Evolutionary conservation across 345 rosid genomes (phyloP), one percentile per base, ranked within the genome.

Genomic region (Leavenworthia alabamica): DNA sequence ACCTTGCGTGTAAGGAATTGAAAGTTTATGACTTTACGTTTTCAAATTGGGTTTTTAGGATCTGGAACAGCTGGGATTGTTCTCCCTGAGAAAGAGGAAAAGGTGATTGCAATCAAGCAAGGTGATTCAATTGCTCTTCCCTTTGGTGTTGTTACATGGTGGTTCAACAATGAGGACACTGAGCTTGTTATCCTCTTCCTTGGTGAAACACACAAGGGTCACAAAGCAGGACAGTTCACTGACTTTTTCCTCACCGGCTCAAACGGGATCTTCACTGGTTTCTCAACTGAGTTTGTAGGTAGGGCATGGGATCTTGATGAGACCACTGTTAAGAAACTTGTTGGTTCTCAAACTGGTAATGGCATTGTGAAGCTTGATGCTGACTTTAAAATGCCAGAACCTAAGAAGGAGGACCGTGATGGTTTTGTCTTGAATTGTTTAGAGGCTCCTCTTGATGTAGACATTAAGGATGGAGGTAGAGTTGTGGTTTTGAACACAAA

Each of bases 81-180:
- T 2, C 84, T 86, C 3, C 97, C 96, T n/a, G 99, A 89, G 77
- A 64, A 80, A 20, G 89, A 85, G 27, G 99, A 93, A 76, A 93
- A 82, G 69, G 86, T 86, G 51, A 60, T 93, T 15, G 81, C 81
- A 7, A 83, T 93, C 47, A 86, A 78, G 79, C 80, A 80, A 75
- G 97, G 99, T 1, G 99, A 93, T 40, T 82, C 96, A 3, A 83
- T 89, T 61, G 99, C 97, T 36, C 73, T 89, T 46, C 96, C 97
- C 2, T 93, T 93, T 11, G 99, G 97, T 28, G 90, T 83, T 2
- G 87, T 85, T 5, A 82, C 94, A 41, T 93, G 99, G 98, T 92
- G 90, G 88, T 85, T 81, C 53, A 92, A 82, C 77, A 82, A 80
- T 11, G 90, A 81, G 8, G 97, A 86, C 77, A 81, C 86, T 15